These are phyloP conservation scores for Pinus tabuliformis DNA, from an alignment of 75 land plant genomes.

Conservation along the genomic window DNA sequence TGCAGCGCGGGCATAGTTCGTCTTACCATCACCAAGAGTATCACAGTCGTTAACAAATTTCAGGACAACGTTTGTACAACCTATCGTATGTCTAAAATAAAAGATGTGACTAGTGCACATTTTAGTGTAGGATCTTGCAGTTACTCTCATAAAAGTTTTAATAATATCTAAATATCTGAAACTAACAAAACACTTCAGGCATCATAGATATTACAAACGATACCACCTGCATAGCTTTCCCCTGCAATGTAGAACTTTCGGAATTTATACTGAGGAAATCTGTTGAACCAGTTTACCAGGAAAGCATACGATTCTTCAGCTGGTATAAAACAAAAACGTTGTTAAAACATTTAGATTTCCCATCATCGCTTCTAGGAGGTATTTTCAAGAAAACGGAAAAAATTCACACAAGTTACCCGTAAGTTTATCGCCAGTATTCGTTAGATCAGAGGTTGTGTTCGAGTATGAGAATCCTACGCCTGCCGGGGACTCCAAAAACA, in stretches of 20 bases:
- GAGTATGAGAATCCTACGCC: conserved; percentile 26
- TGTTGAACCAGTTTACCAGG: conserved; percentile 65
- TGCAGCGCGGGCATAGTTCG: too few species aligned
- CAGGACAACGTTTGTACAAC: too few species aligned
- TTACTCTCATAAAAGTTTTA: too few species aligned
- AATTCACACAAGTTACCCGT: conserved; percentile 12
- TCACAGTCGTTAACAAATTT: too few species aligned
- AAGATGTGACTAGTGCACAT: too few species aligned
- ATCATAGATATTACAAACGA: too few species aligned
- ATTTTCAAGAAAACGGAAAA: neutral
- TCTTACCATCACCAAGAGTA: too few species aligned
- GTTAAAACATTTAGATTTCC: neutral
- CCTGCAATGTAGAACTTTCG: conserved; percentile 76
- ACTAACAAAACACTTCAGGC: too few species aligned
- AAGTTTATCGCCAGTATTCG: conserved; percentile 4
- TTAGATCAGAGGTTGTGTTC: conserved; percentile 7
- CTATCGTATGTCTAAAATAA: too few species aligned
- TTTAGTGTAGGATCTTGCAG: too few species aligned
- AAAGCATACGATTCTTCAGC: conserved; percentile 60
- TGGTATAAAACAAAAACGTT: conserved; percentile 26
- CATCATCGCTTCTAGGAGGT: too few species aligned
- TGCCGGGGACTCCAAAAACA: conserved; percentile 32
- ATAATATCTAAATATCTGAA: too few species aligned
- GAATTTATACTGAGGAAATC: conserved; percentile 59
- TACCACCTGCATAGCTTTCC: conserved; percentile 76